Conservation (phyloP, 805 yeast species). For the Candida pseudofarinosa region DNA sequence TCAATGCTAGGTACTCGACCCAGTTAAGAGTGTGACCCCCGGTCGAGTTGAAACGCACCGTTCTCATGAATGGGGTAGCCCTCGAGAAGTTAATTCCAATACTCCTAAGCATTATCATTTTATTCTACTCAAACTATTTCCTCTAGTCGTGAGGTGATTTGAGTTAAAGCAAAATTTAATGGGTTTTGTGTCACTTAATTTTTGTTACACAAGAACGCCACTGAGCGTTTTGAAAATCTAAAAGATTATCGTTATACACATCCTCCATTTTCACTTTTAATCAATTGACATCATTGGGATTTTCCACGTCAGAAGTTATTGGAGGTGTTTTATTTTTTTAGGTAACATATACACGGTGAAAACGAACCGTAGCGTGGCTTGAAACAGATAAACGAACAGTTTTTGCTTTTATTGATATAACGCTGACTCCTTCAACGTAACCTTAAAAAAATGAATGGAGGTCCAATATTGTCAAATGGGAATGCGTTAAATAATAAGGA, state of each 20-base stretch:
- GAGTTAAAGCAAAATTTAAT: neutral
- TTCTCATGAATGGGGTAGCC: neutral
- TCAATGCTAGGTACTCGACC: constrained; percentile 73
- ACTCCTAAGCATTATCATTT: constrained; percentile 6
- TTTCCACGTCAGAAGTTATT: neutral
- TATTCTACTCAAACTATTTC: neutral
- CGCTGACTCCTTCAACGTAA: neutral
- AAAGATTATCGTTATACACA: neutral
- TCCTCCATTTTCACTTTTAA: neutral
- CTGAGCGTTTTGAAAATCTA: neutral
- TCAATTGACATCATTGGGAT: neutral
- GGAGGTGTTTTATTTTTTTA: neutral
- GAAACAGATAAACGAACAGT: neutral
- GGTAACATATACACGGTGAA: neutral
- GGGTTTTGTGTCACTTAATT: neutral
- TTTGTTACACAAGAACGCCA: constrained; percentile 1
- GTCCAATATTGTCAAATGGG: constrained; percentile 3
- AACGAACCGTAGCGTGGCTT: neutral
- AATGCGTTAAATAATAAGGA: neutral
- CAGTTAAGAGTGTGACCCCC: constrained; percentile 46
- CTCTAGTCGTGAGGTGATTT: neutral
- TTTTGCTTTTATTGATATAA: neutral
- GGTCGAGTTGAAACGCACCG: constrained; percentile 19
- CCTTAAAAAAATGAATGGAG: constrained; percentile 1
- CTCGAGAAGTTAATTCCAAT: constrained; percentile 7